phyloP scores from a whole-genome alignment of 2,329 filamentous ascomycete species.

The Aspergillus quadricinctus region DNA sequence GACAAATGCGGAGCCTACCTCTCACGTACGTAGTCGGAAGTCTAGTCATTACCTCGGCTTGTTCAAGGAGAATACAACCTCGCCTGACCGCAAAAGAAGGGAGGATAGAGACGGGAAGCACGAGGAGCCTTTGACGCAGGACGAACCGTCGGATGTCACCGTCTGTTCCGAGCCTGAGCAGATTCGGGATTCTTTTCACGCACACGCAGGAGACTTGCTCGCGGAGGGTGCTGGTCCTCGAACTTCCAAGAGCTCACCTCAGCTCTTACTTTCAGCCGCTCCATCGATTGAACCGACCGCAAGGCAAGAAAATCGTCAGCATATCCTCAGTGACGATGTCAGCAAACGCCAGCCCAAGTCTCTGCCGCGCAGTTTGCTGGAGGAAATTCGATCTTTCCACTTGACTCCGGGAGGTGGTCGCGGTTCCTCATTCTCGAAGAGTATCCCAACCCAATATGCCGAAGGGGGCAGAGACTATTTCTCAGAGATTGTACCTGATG shows the following conservation, averaged over 20 bases:
- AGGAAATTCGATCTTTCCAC: conserved; percentile 55
- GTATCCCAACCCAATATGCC: conserved; percentile 35
- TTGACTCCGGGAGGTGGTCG: conserved; percentile 45
- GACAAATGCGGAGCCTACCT: conserved; percentile 51
- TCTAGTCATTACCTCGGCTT: conserved; percentile 62
- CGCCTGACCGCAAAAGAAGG: conserved; percentile 49
- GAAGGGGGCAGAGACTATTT: conserved; percentile 31
- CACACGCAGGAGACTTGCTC: conserved; percentile 4
- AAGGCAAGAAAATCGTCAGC: conserved; percentile 5
- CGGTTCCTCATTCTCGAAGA: conserved; percentile 43
- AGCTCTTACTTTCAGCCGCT: conserved; percentile 22
- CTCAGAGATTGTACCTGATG: conserved; percentile 15
- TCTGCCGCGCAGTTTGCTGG: conserved; percentile 49
- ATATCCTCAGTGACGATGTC: conserved; percentile 18
- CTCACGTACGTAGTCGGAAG: conserved; percentile 59
- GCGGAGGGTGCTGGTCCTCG: conserved; percentile 18
- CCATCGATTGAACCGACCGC: conserved; percentile 17
- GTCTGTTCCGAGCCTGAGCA: conserved; percentile 9
- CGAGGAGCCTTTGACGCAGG: conserved; percentile 21
- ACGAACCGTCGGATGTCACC: conserved; percentile 9
- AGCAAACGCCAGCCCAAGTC: conserved; percentile 24
- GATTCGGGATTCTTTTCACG: conserved; percentile 10
- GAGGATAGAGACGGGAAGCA: conserved; percentile 41
- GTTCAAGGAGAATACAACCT: conserved; percentile 59
- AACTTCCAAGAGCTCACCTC: conserved; percentile 23